These are phyloP conservation scores for Syzygium aromaticum DNA, from an alignment of 345 rosid species.

Conservation along the genomic window DNA sequence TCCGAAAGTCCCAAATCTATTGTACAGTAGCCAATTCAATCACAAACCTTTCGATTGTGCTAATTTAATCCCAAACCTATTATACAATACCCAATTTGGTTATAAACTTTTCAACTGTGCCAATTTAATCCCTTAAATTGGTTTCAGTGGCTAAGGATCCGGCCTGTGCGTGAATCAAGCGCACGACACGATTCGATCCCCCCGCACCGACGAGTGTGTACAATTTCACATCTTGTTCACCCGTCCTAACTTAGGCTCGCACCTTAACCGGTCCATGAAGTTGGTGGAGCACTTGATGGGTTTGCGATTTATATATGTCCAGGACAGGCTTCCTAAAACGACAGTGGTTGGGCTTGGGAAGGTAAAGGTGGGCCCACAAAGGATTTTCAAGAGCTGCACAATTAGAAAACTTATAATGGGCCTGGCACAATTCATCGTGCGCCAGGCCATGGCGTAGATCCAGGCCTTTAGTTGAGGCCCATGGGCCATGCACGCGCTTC, in stretches of 20 bases:
- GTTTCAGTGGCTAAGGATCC: not conserved
- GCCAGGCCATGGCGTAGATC: not conserved
- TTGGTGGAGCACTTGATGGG: not conserved
- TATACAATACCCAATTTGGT: too few species aligned
- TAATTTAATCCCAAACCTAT: too few species aligned
- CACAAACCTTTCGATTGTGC: too few species aligned
- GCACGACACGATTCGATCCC: not conserved
- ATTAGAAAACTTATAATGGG: not conserved
- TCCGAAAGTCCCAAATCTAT: too few species aligned
- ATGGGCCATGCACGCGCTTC: not conserved
- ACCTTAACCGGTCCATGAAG: not conserved
- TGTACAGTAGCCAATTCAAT: too few species aligned
- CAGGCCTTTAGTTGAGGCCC: not conserved
- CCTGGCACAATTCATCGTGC: not conserved
- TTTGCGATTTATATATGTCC: accelerated
- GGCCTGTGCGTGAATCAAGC: accelerated
- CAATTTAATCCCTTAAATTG: not conserved
- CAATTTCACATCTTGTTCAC: not conserved
- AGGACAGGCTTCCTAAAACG: not conserved
- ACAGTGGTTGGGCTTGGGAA: not conserved
- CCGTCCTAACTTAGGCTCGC: not conserved
- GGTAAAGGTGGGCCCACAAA: not conserved
- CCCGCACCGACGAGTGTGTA: not conserved
- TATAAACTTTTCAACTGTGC: too few species aligned
- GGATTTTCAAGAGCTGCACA: not conserved